Evolutionary conservation across 139 green algal genomes (phyloP).

Genomic region (Medakamo hakoo): DNA sequence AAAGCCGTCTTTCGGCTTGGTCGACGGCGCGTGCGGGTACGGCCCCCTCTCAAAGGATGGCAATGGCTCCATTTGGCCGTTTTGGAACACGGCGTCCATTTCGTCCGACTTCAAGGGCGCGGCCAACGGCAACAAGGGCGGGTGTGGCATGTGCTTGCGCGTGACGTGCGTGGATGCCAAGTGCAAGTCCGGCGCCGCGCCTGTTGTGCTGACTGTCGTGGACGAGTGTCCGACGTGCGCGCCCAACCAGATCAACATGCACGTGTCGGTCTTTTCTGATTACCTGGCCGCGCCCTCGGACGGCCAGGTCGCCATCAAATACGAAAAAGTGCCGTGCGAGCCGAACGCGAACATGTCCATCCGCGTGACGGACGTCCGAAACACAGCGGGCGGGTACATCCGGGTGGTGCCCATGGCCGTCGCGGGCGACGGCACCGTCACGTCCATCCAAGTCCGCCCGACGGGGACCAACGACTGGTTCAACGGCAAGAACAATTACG

Average conservation of each 20-base stretch:
- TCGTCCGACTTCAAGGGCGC: too few species aligned
- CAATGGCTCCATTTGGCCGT: too few species aligned
- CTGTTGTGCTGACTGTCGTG: neutral
- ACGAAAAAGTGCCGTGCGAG: neutral
- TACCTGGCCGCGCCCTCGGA: neutral
- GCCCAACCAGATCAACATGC: neutral
- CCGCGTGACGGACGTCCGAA: neutral
- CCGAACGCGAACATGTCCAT: neutral
- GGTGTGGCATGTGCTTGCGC: neutral
- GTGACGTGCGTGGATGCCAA: neutral
- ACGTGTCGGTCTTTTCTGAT: neutral
- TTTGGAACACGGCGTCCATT: too few species aligned
- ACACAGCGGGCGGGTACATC: neutral
- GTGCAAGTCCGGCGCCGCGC: neutral
- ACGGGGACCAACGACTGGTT: neutral
- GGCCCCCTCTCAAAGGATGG: too few species aligned
- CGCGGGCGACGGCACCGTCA: neutral
- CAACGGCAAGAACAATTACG: neutral
- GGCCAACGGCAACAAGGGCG: neutral
- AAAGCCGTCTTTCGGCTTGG: neutral
- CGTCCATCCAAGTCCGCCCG: neutral
- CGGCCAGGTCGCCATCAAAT: neutral
- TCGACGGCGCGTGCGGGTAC: neutral
- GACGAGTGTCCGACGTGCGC: neutral
- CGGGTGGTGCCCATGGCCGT: neutral